phyloP scores from a whole-genome alignment of 1,284 basidiomycete species.

The Pascua guehoae region DNA sequence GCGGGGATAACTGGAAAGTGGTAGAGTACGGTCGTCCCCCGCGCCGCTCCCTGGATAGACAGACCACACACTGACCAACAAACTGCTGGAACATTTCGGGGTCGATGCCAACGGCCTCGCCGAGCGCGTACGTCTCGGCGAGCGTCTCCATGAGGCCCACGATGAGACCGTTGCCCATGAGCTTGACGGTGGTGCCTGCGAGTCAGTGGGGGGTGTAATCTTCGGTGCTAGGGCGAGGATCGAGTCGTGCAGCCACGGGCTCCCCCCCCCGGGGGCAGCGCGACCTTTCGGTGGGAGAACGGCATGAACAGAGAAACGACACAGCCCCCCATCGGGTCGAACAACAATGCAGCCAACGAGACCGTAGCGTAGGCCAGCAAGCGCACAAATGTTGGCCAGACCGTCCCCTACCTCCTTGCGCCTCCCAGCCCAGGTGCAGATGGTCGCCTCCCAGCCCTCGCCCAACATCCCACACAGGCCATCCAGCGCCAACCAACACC shows the following conservation, averaged over 20 bases:
- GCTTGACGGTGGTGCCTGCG: constrained; percentile 35
- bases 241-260: no score
- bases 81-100: constrained; percentile 24
- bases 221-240: neutral
- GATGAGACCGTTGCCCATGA: constrained; percentile 39
- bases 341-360: no score
- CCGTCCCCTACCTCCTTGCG: no score
- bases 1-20: no score
- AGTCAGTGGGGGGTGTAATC: neutral
- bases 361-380: no score
- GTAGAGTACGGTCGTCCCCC: no score
- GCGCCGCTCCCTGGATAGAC: no score
- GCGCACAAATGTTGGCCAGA: no score
- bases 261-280: no score
- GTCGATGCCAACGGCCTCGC: constrained; percentile 33
- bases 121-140: constrained; percentile 37
- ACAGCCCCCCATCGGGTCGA: no score
- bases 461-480: neutral
- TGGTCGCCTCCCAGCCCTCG: neutral
- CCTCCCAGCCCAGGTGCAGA: neutral
- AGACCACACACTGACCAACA: constrained; percentile 11
- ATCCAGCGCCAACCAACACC: neutral
- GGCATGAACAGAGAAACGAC: no score
- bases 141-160: constrained; percentile 41
- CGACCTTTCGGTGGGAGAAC: no score